Conservation (phyloP, 768 basidiomycete genomes). For the Suillus sp. region DNA sequence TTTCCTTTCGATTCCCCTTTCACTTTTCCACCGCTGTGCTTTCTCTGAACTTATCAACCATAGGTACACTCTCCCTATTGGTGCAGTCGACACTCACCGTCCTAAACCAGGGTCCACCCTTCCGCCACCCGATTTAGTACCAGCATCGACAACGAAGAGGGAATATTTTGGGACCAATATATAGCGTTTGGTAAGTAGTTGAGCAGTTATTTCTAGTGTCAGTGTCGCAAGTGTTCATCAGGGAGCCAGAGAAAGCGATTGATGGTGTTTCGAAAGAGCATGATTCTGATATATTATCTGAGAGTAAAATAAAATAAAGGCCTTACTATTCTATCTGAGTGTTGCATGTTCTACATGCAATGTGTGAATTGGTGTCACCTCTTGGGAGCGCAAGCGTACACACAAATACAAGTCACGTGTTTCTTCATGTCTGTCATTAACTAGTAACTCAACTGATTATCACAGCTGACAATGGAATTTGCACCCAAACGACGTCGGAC, state of each 20-base stretch:
- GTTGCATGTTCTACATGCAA: neutral
- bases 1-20: neutral
- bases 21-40: neutral
- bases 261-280: neutral
- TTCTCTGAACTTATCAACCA: conserved; percentile 9
- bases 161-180: conserved; percentile 34
- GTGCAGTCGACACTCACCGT: conserved; percentile 93
- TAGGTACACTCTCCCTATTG: conserved; percentile 88
- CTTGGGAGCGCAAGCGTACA: neutral
- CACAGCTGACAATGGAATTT: conserved; percentile 18
- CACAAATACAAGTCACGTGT: conserved; percentile 5
- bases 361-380: neutral
- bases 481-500: conserved; percentile 53
- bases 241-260: neutral
- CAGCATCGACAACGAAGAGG: conserved; percentile 26
- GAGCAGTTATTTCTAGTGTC: neutral
- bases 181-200: neutral
- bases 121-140: conserved; percentile 22
- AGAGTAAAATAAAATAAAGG: neutral
- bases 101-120: conserved; percentile 43
- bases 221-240: neutral
- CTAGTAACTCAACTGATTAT: neutral
- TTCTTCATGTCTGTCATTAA: too few species aligned
- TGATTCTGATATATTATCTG: neutral
- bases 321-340: neutral